These are phyloP conservation scores for Zygotorulaspora danielsina DNA, from an alignment of 805 yeast species.

Conservation along the genomic window DNA sequence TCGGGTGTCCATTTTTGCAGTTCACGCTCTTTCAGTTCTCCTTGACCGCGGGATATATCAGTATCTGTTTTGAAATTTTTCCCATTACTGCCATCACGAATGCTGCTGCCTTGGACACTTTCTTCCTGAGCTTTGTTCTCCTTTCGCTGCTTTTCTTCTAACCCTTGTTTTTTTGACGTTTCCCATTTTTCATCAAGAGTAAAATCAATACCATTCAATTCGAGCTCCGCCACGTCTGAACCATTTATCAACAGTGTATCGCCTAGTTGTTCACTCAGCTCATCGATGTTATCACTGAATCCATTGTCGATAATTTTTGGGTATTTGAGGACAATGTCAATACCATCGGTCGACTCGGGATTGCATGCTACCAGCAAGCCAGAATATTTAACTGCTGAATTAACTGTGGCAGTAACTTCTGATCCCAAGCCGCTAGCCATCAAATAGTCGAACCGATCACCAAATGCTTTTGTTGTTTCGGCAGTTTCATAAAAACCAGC, in stretches of 20 bases:
- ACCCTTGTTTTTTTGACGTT: constrained; percentile 11
- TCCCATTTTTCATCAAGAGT: constrained; percentile 24
- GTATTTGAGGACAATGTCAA: constrained; percentile 52
- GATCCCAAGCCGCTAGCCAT: constrained; percentile 59
- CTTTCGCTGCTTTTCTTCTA: constrained; percentile 9
- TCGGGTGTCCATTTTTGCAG: constrained; percentile 85
- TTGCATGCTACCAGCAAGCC: constrained; percentile 57
- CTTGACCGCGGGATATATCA: constrained; percentile 59
- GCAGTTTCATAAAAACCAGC: constrained; percentile 25
- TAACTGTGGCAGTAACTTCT: constrained; percentile 52
- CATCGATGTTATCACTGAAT: constrained; percentile 36
- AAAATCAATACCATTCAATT: constrained; percentile 36
- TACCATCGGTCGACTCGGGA: constrained; percentile 41
- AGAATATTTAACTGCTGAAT: constrained; percentile 53
- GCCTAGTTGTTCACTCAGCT: constrained; percentile 23
- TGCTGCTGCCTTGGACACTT: constrained; percentile 3
- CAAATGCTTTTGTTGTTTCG: constrained; percentile 38
- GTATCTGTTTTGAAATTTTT: constrained; percentile 70
- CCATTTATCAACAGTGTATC: constrained; percentile 31
- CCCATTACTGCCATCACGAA: neutral
- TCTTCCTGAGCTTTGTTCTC: constrained; percentile 7
- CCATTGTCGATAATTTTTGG: constrained; percentile 43
- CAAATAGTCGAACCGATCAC: constrained; percentile 53
- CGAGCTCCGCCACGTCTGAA: constrained; percentile 40
- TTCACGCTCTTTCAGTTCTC: constrained; percentile 57